Percentiles rank a stretch among this genome's conserved stretches.
Conservation (phyloP, 495 filamentous ascomycete genomes). For the Jackrogersella minutella region DNA sequence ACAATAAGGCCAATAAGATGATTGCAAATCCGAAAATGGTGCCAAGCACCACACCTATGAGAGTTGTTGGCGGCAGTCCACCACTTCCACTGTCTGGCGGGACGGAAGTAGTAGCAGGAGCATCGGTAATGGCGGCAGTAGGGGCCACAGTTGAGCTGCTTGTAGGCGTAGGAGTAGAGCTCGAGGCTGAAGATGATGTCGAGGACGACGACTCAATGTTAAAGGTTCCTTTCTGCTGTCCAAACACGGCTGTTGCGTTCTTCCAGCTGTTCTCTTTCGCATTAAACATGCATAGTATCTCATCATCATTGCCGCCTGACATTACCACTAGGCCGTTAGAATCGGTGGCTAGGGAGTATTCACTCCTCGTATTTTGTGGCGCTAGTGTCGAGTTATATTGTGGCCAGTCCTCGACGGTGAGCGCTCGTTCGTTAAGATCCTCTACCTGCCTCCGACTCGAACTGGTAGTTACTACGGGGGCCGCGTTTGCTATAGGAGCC, state of each 20-base stretch:
- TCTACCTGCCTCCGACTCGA: background rate
- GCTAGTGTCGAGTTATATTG: constrained; percentile 78
- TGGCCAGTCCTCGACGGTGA: constrained; percentile 72
- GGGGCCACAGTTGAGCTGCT: constrained; percentile 36
- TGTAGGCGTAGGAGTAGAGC: constrained; percentile 41
- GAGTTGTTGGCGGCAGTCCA: constrained; percentile 59
- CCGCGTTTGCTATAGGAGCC: constrained; percentile 53
- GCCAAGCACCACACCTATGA: constrained; percentile 83
- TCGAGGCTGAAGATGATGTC: constrained; percentile 47
- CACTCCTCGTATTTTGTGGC: constrained; percentile 62
- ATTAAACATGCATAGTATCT: constrained; percentile 81
- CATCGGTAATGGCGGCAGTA: constrained; percentile 47
- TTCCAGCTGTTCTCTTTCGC: constrained; percentile 80
- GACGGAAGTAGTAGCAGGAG: constrained; percentile 36
- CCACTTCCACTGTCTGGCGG: constrained; percentile 23
- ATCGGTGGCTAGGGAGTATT: constrained; percentile 57
- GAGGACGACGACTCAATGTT: constrained; percentile 47
- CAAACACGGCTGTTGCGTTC: constrained; percentile 74
- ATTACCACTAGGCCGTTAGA: constrained; percentile 74
- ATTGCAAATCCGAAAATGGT: constrained; percentile 75
- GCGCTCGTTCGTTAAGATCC: constrained; percentile 39
- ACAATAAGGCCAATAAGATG: constrained; percentile 71
- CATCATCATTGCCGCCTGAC: constrained; percentile 72
- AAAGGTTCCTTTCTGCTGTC: constrained; percentile 47
- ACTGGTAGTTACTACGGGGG: constrained; percentile 41